Conservation (phyloP, 176 grass and related monocot genomes). For the Oryza meridionalis region DNA sequence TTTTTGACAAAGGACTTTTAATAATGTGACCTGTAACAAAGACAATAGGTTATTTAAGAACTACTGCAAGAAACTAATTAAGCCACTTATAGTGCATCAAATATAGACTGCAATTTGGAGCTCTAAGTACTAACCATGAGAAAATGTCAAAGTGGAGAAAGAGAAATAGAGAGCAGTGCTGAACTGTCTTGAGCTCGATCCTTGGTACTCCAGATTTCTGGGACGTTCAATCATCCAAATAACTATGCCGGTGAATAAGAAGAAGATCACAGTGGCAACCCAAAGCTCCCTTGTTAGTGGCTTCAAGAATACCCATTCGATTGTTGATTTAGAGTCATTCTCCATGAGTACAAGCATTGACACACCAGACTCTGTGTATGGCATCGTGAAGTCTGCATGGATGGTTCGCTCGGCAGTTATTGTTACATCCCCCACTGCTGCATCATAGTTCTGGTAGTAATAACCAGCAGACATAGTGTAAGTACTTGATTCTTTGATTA, state of each 20-base stretch:
- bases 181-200: slow-evolving; percentile 44
- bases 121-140: slow-evolving; percentile 51
- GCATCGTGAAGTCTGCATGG: slow-evolving; percentile 71
- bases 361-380: slow-evolving; percentile 63
- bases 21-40: slow-evolving; percentile 43
- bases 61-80: background rate
- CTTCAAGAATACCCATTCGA: slow-evolving; percentile 71
- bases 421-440: slow-evolving; percentile 71
- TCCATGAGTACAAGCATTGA: slow-evolving; percentile 54
- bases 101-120: slow-evolving; percentile 9
- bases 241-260: slow-evolving; percentile 62
- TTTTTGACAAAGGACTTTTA: slow-evolving; percentile 54
- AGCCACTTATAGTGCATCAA: background rate
- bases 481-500: background rate
- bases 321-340: slow-evolving; percentile 39
- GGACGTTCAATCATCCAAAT: slow-evolving; percentile 71
- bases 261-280: slow-evolving; percentile 52
- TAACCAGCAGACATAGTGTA: background rate
- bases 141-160: slow-evolving; percentile 65
- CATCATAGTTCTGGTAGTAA: slow-evolving; percentile 8
- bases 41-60: background rate
- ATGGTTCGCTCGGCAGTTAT: slow-evolving; percentile 45
- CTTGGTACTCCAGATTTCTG: slow-evolving; percentile 49
- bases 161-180: slow-evolving; percentile 67
- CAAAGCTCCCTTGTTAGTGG: slow-evolving; percentile 64